Base-by-base conservation (phyloP, 768 basidiomycete genomes). In the Leccinum variicolor region DNA sequence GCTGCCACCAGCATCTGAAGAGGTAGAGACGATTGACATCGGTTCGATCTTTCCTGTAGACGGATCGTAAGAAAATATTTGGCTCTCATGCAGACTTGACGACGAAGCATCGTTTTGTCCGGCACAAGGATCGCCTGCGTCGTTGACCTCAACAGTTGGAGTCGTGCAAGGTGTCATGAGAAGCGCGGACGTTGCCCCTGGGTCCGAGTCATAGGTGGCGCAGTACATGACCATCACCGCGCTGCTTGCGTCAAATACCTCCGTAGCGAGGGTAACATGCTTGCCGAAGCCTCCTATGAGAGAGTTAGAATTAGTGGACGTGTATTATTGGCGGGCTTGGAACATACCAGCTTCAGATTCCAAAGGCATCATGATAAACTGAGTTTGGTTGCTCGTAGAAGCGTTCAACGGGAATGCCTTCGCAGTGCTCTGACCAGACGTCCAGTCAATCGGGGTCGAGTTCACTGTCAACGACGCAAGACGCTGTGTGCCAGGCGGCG, bases 171-270 rank as follows among this genome's bases (percentile, higher is more conserved):
- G 66, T 50, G 77, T 69, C 67, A 82, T 76, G 6, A 76, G 78
- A 66, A 90, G 74, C 4, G 81, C 78, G n/a, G 77, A 74, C 3
- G 81, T 75, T 2, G 69, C 62, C 5, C 73, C 55, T 2, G 85
- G 84, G 28, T 76, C 72, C 3, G 83, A 76, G 60, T 87, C 76
- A 65, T 81, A 89, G 5, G 86, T 89, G 6, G 81, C 83, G 58
- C 88, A 90, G 64, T 76, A 83, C 23, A 73, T 66, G 55, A 74
- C 69, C 63, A 75, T 72, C 23, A 64, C 52, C 0, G 76, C 79
- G 11, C 56, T 63, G 9, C 51, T 57, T 23, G 76, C 69, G 55
- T 79, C 70, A 58, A 78, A 79, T 54, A 85, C 70, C 4, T 75
- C 71, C 28, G 78, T 65, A 58, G 76, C 74, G 21, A 90, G 69